phyloP scores from a whole-genome alignment of 495 filamentous ascomycete species.

The Trichoderma orchidacearum region DNA sequence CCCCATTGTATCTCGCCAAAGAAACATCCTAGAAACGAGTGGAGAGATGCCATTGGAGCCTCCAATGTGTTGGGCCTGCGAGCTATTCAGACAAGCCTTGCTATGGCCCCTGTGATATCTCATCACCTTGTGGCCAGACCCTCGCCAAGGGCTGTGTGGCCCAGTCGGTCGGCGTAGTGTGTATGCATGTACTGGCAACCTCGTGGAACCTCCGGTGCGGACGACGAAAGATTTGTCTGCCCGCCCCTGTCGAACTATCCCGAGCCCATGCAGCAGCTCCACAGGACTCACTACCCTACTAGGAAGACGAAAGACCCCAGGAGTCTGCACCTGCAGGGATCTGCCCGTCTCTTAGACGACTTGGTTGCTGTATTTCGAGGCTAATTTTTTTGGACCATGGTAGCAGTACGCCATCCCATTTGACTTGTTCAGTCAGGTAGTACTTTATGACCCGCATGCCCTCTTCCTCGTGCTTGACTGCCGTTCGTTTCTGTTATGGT shows the following conservation, averaged over 20 bases:
- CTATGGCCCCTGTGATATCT: not conserved
- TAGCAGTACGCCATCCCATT: not conserved
- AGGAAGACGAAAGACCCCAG: not conserved
- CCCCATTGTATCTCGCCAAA: not conserved
- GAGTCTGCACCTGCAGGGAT: not conserved
- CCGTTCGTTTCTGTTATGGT: not conserved
- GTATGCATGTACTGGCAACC: not conserved
- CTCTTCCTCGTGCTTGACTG: not conserved
- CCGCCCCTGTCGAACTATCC: not conserved
- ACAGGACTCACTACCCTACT: not conserved
- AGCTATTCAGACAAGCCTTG: not conserved
- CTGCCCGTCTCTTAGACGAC: not conserved
- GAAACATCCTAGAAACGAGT: not conserved
- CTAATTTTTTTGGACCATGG: not conserved
- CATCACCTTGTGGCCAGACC: not conserved
- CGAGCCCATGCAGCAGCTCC: not conserved
- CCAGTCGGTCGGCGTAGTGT: not conserved
- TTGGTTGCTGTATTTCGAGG: not conserved
- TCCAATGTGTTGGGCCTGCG: not conserved
- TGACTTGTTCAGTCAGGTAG: not conserved
- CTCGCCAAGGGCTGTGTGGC: not conserved
- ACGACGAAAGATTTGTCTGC: not conserved
- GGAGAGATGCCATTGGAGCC: not conserved
- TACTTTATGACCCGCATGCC: slow-evolving; percentile 1
- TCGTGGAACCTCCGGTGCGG: not conserved